Percentiles rank a stretch among this genome's conserved stretches.
phyloP scores from a whole-genome alignment of 495 filamentous ascomycete genomes.

The Chaetomium fimeti region DNA sequence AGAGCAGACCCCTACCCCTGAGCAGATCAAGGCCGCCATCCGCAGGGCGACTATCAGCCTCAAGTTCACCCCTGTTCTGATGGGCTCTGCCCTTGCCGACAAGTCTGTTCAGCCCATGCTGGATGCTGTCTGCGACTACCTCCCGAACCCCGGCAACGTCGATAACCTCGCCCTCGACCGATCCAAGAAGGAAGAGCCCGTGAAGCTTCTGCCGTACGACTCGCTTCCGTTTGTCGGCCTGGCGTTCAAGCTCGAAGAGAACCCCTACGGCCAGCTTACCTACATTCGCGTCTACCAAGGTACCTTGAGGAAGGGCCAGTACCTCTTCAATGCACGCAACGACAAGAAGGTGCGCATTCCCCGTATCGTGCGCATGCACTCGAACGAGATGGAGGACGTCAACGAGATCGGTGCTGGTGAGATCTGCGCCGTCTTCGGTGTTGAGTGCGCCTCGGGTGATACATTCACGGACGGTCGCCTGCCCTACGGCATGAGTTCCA shows the following conservation, averaged over 20 bases:
- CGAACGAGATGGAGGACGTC: slow-evolving; percentile 98
- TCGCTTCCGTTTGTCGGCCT: slow-evolving; percentile 90
- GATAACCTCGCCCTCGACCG: slow-evolving; percentile 87
- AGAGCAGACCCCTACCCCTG: slow-evolving; percentile 68
- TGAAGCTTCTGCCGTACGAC: slow-evolving; percentile 88
- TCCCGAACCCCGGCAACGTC: slow-evolving; percentile 90
- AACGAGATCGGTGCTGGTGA: slow-evolving; percentile 89
- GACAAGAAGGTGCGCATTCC: slow-evolving; percentile 97
- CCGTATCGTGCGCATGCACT: slow-evolving; percentile 98
- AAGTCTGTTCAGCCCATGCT: slow-evolving; percentile 96
- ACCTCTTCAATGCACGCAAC: slow-evolving; percentile 89
- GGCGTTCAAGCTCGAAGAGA: slow-evolving; percentile 99
- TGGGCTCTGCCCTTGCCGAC: slow-evolving; percentile 93
- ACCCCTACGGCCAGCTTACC: slow-evolving; percentile 96
- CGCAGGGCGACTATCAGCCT: slow-evolving; percentile 79
- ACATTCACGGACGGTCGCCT: slow-evolving; percentile 94
- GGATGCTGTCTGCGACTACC: slow-evolving; percentile 92
- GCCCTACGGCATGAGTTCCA: slow-evolving; percentile 96
- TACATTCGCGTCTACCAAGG: slow-evolving; percentile 99
- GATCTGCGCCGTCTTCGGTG: slow-evolving; percentile 97
- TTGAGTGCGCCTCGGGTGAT: slow-evolving; percentile 97
- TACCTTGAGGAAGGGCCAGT: slow-evolving; percentile 77
- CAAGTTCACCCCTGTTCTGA: slow-evolving; percentile 94
- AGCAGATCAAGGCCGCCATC: slow-evolving; percentile 87
- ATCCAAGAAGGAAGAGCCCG: slow-evolving; percentile 69